phyloP scores from a whole-genome alignment of 2,329 filamentous ascomycete species.

The Aspergillus japonicus region DNA sequence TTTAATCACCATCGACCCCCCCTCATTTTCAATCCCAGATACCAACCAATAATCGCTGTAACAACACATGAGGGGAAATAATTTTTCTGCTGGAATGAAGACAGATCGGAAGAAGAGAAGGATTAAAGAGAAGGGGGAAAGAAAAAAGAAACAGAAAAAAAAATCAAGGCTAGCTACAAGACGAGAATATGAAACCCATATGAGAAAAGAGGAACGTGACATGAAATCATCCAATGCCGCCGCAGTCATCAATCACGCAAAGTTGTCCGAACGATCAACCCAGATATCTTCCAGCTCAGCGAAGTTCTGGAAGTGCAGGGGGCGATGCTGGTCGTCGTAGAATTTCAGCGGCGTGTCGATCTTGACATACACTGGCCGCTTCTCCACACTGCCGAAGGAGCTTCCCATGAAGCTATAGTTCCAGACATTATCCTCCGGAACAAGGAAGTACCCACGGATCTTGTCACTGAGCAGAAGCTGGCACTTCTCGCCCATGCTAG shows the following conservation, averaged over 20 bases:
- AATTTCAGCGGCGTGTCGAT: constrained; percentile 87
- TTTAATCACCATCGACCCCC: not conserved
- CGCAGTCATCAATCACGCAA: constrained; percentile 62
- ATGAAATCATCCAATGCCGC: constrained; percentile 22
- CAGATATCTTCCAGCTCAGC: constrained; percentile 95
- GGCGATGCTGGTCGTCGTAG: constrained; percentile 89
- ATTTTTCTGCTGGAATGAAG: not conserved
- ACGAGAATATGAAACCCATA: constrained; percentile 12
- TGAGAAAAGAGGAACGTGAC: not conserved
- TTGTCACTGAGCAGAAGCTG: constrained; percentile 90
- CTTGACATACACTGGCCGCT: constrained; percentile 87
- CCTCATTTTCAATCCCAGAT: constrained; percentile 3
- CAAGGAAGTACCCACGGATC: constrained; percentile 93
- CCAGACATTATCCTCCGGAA: constrained; percentile 86
- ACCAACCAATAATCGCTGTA: constrained; percentile 3
- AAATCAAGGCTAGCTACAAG: constrained; percentile 4
- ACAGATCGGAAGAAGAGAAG: not conserved
- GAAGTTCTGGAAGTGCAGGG: constrained; percentile 95
- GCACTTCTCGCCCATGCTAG: constrained; percentile 89
- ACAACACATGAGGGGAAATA: constrained; percentile 1
- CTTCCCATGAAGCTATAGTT: constrained; percentile 99
- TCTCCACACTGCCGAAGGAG: constrained; percentile 81
- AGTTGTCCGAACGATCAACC: constrained; percentile 89
- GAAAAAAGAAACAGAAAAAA: constrained; percentile 4
- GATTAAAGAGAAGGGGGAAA: not conserved